A percentile compares a stretch with the other conserved stretches of the same genome.
phyloP scores from a whole-genome alignment of 1,284 basidiomycete genomes.

The Apiotrichum sp. region DNA sequence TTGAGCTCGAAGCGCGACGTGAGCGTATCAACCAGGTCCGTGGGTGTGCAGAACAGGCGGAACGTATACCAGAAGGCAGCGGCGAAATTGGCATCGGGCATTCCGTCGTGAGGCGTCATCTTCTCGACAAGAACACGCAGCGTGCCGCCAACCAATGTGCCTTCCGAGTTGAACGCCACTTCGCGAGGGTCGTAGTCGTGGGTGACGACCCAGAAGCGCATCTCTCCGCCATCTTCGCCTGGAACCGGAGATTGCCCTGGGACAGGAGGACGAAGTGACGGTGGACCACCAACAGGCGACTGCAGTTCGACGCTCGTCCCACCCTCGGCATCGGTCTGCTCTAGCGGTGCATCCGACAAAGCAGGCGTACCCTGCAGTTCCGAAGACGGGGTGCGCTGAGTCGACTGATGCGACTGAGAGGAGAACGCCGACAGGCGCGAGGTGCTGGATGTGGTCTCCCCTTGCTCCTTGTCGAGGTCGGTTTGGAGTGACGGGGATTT shows the following conservation, averaged over 20 bases:
- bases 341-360: not conserved
- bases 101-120: constrained; percentile 88
- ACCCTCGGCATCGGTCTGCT: constrained; percentile 3
- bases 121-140: constrained; percentile 83
- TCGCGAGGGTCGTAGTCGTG: constrained; percentile 59
- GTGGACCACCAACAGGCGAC: not conserved
- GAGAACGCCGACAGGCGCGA: constrained; percentile 3
- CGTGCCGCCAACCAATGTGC: constrained; percentile 83
- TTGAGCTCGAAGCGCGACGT: constrained; percentile 73
- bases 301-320: not conserved
- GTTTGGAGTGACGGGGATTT: constrained; percentile 37
- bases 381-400: not conserved
- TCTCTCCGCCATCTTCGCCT: constrained; percentile 21
- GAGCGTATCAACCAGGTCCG: constrained; percentile 67
- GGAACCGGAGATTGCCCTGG: not conserved
- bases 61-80: constrained; percentile 93
- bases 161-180: constrained; percentile 83
- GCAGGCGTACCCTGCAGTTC: not conserved
- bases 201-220: constrained; percentile 40
- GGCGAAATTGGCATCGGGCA: constrained; percentile 73
- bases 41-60: constrained; percentile 79
- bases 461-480: constrained; percentile 37
- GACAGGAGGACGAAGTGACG: not conserved
- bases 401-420: constrained; percentile 16
- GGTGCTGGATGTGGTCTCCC: not conserved